Conservation (phyloP, 139 green algal species). For the Picochlorum sp. region DNA sequence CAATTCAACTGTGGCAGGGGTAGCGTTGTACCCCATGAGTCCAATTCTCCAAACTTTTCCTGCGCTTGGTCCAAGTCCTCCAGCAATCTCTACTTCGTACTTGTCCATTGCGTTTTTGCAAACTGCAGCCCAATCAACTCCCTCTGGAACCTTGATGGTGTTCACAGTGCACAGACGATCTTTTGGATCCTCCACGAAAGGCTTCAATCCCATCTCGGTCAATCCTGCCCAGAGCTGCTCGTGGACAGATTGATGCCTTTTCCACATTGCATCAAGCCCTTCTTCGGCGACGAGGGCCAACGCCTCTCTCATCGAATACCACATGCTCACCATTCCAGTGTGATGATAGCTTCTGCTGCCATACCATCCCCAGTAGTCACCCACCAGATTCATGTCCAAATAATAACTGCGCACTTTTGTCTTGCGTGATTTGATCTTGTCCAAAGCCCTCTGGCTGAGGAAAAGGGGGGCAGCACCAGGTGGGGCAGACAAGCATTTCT, state of each 20-base stretch:
- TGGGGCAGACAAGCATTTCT: slow-evolving; percentile 82
- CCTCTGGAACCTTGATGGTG: slow-evolving; percentile 85
- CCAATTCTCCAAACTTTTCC: slow-evolving; percentile 79
- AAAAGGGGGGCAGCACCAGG: slow-evolving; percentile 67
- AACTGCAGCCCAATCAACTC: slow-evolving; percentile 67
- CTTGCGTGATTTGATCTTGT: slow-evolving; percentile 70
- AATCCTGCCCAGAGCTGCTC: slow-evolving; percentile 73
- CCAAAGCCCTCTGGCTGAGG: slow-evolving; percentile 58
- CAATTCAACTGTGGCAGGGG: slow-evolving; percentile 63
- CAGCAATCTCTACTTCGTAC: slow-evolving; percentile 62
- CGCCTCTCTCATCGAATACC: slow-evolving; percentile 83
- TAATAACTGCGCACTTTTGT: slow-evolving; percentile 64
- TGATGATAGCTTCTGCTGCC: slow-evolving; percentile 72
- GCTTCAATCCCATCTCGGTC: slow-evolving; percentile 58
- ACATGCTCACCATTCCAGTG: slow-evolving; percentile 67
- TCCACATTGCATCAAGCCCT: slow-evolving; percentile 53
- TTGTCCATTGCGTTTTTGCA: slow-evolving; percentile 77
- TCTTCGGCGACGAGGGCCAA: slow-evolving; percentile 69
- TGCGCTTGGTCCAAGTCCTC: slow-evolving; percentile 65
- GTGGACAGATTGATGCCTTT: slow-evolving; percentile 51
- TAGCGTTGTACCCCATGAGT: slow-evolving; percentile 83
- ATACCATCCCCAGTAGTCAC: slow-evolving; percentile 51
- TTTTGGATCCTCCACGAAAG: slow-evolving; percentile 62
- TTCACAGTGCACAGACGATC: slow-evolving; percentile 80
- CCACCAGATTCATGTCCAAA: slow-evolving; percentile 80